Evolutionary conservation across 75 land plant genomes (phyloP).

Genomic region (Cryptomeria japonica): DNA sequence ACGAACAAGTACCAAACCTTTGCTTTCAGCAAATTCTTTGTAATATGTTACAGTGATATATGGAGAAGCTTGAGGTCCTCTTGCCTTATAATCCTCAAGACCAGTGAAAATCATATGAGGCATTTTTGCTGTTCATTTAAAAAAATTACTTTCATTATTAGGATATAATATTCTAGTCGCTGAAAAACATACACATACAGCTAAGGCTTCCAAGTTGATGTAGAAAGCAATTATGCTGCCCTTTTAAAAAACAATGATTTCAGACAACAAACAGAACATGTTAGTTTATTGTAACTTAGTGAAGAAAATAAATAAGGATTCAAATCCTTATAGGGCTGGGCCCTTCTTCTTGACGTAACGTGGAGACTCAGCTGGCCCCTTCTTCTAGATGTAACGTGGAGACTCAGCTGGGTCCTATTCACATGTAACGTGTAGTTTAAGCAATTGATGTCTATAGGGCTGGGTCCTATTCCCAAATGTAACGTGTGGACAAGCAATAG

Average conservation of each 20-base stretch:
- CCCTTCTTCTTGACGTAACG: too few relatives aligned
- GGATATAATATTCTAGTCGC: not conserved
- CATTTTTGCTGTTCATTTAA: slow-evolving; percentile 64
- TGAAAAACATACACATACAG: not conserved
- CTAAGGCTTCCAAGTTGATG: not conserved
- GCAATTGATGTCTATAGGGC: too few relatives aligned
- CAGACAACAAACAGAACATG: not conserved
- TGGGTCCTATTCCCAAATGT: too few relatives aligned
- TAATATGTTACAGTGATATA: slow-evolving; percentile 86
- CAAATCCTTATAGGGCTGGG: too few relatives aligned
- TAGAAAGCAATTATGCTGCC: not conserved
- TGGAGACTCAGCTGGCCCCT: too few relatives aligned
- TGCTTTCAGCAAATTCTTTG: slow-evolving; percentile 81
- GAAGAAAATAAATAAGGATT: too few relatives aligned
- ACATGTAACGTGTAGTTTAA: too few relatives aligned
- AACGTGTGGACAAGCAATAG: too few relatives aligned
- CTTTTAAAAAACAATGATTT: not conserved
- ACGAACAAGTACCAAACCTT: slow-evolving; percentile 84
- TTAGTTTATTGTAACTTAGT: too few relatives aligned
- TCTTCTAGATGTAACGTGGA: too few relatives aligned
- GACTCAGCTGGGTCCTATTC: too few relatives aligned
- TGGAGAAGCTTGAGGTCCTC: slow-evolving; percentile 91
- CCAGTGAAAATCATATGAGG: slow-evolving; percentile 93
- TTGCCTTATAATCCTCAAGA: slow-evolving; percentile 94
- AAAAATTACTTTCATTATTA: not conserved